Base-by-base conservation (phyloP, 805 yeast genomes). In the Candida boidinii region DNA sequence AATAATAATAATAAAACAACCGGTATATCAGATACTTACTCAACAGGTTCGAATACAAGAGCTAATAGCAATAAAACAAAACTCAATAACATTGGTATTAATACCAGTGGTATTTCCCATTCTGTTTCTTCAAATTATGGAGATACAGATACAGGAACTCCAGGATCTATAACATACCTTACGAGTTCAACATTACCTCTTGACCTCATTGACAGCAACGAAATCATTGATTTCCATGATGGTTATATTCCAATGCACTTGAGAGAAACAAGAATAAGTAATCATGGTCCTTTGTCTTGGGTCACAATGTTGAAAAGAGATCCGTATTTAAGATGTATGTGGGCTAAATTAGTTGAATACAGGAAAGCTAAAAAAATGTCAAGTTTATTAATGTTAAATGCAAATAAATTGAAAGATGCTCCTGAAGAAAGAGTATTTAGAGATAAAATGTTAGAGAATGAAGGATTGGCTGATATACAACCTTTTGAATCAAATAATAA, bases 251-350 rank as follows among this genome's bases (percentile, higher is more conserved):
- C 79, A 0, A 56, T 70, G 34, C 51, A 62, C 32, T 39, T 60
- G 13, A 58, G 58, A 18, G 63, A 58, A 30, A 53, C 64, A 4
- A 50, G 72, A 27, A 50, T 66, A 21, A 59, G 61, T 37, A 64
- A 65, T 42, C 66, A 62, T 48, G 81, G 79, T 1, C 74, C 79
- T 0, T 58, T 72, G 23, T 50, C 76, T 1, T 67, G 75, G 66
- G 41, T 66, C 4, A 51, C 79, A 0, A 36, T 68, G 17, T 49
- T 73, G 33, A 60, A 62, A 34, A 70, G 62, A 39, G 82, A 76
- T 49, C 56, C 54, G 29, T 55, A 54, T 44, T 28, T 60, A 36
- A 43, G 46, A 13, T 51, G 60, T 2, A 39, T 62, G n/a, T 60
- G 55, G 76, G 31, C 30, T 22, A 43, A 43, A 34, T 39, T 49